A percentile compares a stretch with the other conserved stretches of the same genome.
phyloP scores from a whole-genome alignment of 768 basidiomycete genomes.

The Phlebiopsis gigantea region DNA sequence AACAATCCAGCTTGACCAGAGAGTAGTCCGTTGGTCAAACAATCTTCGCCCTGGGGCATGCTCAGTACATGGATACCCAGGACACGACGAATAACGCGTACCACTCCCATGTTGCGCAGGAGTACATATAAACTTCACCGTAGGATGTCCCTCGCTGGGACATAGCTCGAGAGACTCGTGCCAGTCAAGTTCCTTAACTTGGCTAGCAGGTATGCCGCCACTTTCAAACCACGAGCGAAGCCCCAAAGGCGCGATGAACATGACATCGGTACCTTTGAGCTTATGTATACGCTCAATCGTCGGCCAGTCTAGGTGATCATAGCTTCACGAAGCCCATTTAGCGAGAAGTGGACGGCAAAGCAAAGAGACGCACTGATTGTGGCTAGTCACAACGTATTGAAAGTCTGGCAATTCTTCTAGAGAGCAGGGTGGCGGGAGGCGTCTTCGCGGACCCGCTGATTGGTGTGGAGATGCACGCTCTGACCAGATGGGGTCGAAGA shows the following conservation, averaged over 20 bases:
- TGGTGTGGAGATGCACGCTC: conserved; percentile 27
- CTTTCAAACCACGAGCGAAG: conserved; percentile 26
- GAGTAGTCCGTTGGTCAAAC: conserved; percentile 28
- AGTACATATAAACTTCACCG: conserved; percentile 30
- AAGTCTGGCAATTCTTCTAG: conserved; percentile 34
- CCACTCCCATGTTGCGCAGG: conserved; percentile 41
- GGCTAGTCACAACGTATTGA: conserved; percentile 35
- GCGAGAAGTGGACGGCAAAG: neutral
- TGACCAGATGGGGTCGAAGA: conserved; percentile 40
- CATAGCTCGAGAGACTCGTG: conserved; percentile 29
- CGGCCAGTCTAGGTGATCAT: conserved; percentile 37
- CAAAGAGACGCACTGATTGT: conserved; percentile 34
- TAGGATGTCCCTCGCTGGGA: conserved; percentile 9
- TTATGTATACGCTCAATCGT: conserved; percentile 26
- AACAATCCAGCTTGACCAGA: conserved; percentile 39
- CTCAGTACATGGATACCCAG: neutral
- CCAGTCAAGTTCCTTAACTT: conserved; percentile 37
- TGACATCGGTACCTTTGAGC: conserved; percentile 17
- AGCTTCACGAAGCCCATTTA: conserved; percentile 21
- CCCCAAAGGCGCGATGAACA: conserved; percentile 34
- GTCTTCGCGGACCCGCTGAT: conserved; percentile 27
- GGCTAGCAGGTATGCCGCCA: conserved; percentile 27
- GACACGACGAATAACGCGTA: conserved; percentile 12
- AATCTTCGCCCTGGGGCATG: conserved; percentile 27
- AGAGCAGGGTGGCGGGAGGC: conserved; percentile 31